Base-by-base conservation (phyloP, 2,329 filamentous ascomycete species). In the Aureobasidium sp. region DNA sequence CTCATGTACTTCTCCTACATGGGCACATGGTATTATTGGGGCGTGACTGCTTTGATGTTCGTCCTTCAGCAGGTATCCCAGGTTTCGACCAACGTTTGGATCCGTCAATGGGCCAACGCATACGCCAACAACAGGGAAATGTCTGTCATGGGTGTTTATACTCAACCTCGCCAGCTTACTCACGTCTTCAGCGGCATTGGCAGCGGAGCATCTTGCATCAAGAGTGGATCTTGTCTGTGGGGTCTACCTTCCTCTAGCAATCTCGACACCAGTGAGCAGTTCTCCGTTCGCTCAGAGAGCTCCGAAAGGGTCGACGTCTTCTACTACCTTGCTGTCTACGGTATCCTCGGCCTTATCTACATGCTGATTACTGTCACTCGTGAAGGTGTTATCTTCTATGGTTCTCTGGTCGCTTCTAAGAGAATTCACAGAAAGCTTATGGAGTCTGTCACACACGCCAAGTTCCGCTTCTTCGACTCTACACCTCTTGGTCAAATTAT, bases 11-110 rank as follows among this genome's bases (percentile, higher is more conserved):
- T 99, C 20, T 78, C 77, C 63, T 84, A 92, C 66, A 99, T 99
- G 94, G 94, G 94, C n/a, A 82, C 87, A 5, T 96, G 92, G 90
- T 92, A 90, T 82, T 99, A 96, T 77, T 99, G 94, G 94, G 74
- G 88, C 52, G 77, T 89, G 39, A 89, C 92, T 24, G 76, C 86
- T 15, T 67, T 86, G 5, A 87, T 92, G 41, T 97, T 99, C 71
- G 81, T 82, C 32, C 77, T 88, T 48, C 92, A 97, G 72, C 94
- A 99, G 72, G 73, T 96, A 37, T 88, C 89, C 4, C 89, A 89
- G 27, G 88, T 97, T 2, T 90, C 88, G 0, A 95, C 92, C 39
- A 97, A 94, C 69, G 77, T 97, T 56, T 99, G 94, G 94, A 96
- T 99, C 69, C 85, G 90, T 68, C 81, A 93, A 72, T 99, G 94